Evolutionary conservation across 2,329 filamentous ascomycete species (phyloP).

Genomic region (Ascochyta fabae): DNA sequence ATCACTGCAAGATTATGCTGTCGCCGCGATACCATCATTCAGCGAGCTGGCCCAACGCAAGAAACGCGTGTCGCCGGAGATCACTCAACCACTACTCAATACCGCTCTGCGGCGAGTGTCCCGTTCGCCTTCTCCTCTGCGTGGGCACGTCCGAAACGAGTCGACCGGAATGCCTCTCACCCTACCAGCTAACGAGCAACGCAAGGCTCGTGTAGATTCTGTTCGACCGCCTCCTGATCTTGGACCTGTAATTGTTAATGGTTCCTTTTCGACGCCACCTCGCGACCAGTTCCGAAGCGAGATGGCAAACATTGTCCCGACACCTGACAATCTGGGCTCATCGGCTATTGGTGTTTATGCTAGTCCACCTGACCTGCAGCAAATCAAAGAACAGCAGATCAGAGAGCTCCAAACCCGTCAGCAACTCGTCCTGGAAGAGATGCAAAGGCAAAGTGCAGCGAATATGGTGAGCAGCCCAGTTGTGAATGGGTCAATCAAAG

Average conservation of each 20-base stretch:
- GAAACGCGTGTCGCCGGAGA: constrained; percentile 53
- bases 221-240: constrained; percentile 36
- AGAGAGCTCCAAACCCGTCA: constrained; percentile 40
- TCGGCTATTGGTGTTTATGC: constrained; percentile 32
- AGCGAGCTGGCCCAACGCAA: constrained; percentile 52
- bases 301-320: constrained; percentile 30
- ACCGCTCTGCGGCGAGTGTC: constrained; percentile 47
- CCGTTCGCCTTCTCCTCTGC: constrained; percentile 57
- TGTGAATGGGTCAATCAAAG: constrained; percentile 37
- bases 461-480: constrained; percentile 29
- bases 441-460: constrained; percentile 39
- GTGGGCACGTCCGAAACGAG: constrained; percentile 51
- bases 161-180: constrained; percentile 38
- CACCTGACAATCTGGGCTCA: constrained; percentile 20
- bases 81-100: constrained; percentile 47
- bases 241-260: constrained; percentile 50
- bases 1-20: constrained; percentile 48
- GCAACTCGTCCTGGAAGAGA: constrained; percentile 40
- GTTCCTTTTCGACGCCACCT: constrained; percentile 45
- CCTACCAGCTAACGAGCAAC: constrained; percentile 21
- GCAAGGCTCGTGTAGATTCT: constrained; percentile 39
- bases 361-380: constrained; percentile 33
- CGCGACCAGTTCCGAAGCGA: constrained; percentile 36
- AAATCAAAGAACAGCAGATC: constrained; percentile 37
- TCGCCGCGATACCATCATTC: constrained; percentile 46